Evolutionary conservation across 2,329 filamentous ascomycete genomes (phyloP), one percentile per base, ranked within the genome.

Genomic region (Epichloe glyceriae): DNA sequence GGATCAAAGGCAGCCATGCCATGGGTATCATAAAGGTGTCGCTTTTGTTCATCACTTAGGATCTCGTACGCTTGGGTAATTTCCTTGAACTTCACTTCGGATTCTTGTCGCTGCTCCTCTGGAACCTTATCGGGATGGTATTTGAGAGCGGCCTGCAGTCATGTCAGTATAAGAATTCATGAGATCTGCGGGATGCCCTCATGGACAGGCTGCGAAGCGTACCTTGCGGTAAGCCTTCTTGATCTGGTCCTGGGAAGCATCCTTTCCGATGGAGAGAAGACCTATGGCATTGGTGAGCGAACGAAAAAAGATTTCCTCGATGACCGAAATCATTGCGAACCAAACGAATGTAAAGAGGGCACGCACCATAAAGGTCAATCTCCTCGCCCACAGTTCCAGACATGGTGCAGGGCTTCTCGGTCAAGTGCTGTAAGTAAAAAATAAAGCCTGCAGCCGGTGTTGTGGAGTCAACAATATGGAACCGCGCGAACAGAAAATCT

Each of bases 171-270:
- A 35, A 41, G 49, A 40, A 26, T 46, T 35, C 46, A 26, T 50
- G 50, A 43, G 52, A 41, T 39, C 10, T 14, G 38, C 26, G 15
- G n/a, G n/a, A 17, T 38, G 15, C 4, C 20, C 20, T 19, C 46
- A 39, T 5, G 5, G 26, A 46, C 22, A 15, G 40, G 17, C n/a
- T 47, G 7, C 7, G 34, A n/a, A 49, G 64, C 71, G 60, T 60
- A 90, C 90, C 79, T 95, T 96, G 71, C 91, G 86, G 72, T 96
- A 96, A 54, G 90, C 90, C 71, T 95, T 95, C 68, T 93, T 94
- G 70, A 97, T 86, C 61, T 95, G 86, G 51, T 85, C 80, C 61
- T 85, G 83, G 54, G 75, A 82, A 49, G 90, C 86, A 54, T 72
- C 72, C 65, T 77, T 85, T 49, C 83, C 73, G 60, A 97, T 78